Evolutionary conservation across 345 rosid species (phyloP), one percentile per base, ranked within the genome.

Genomic region (Acer yangbiense): DNA sequence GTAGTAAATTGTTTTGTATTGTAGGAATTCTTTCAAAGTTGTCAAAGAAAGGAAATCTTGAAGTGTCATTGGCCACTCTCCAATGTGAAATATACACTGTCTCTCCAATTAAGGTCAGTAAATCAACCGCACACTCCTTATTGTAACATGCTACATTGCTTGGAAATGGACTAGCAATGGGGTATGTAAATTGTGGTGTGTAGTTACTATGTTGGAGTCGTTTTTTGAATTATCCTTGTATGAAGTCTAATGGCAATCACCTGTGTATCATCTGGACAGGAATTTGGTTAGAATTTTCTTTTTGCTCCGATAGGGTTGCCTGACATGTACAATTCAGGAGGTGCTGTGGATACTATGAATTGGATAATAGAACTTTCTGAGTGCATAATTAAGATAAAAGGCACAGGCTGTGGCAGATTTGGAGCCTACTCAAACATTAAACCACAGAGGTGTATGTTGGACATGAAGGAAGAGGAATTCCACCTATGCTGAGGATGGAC

Each of bases 301-400:
- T 85, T 85, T 72, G 89, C 87, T 21, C 86, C 90, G 18, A 78
- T 89, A 72, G 92, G 92, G 43, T 79, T 87, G 79, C 76, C 72
- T 2, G 88, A 89, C 76, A 89, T 87, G 92, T 87, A 82, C 72
- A 87, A 89, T 66, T 87, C 92, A 2, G 89, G 89, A 73, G 92
- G 96, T 82, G 90, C 91, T 18, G 76, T 90, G 18, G 87, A 87
- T 79, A 82, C 82, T 66, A 41, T 90, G 17, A 76, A 71, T n/a
- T 80, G 73, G 78, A 63, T 27, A 18, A 48, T 48, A n/a, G 75
- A 83, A 46, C 18, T 5, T 20, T 39, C 82, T 27, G 78, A 52
- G 27, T 82, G 70, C 78, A 71, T 1, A 21, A 75, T 90, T 12
- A 80, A 27, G 54, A 66, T 86, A 35, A 76, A 75, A 77, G 87